Conservation (phyloP, 1,284 basidiomycete genomes). For the Apiotrichum veenhuisii region DNA sequence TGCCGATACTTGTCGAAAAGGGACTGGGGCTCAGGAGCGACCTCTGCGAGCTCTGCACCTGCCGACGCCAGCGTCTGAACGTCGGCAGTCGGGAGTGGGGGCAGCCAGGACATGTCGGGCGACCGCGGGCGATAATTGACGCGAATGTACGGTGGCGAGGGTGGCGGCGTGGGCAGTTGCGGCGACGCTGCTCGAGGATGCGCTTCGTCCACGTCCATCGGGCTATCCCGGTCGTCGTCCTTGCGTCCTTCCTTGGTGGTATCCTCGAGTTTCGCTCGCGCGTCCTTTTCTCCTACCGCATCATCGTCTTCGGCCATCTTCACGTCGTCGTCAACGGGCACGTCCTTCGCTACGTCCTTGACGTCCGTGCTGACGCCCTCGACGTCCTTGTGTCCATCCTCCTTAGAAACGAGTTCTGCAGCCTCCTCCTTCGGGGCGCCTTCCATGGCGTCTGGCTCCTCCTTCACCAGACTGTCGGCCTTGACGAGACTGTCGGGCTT, state of each 20-base stretch:
- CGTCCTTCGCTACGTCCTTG: background rate
- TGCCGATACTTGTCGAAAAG: constrained; percentile 37
- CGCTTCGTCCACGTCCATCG: background rate
- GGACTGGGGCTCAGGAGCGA: constrained; percentile 23
- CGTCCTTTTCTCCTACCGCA: background rate
- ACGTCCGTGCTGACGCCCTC: background rate
- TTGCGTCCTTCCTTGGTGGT: background rate
- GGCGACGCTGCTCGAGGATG: background rate
- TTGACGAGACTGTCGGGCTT: background rate
- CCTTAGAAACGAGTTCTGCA: background rate
- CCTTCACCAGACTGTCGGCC: background rate
- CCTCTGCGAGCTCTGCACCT: background rate
- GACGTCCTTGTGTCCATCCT: background rate
- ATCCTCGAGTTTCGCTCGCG: background rate
- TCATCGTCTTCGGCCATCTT: background rate
- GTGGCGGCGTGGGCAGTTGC: background rate
- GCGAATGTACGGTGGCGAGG: background rate
- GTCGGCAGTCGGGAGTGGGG: constrained; percentile 29
- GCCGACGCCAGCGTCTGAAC: constrained; percentile 1
- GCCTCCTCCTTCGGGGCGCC: background rate
- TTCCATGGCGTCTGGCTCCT: background rate
- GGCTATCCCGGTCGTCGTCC: constrained; percentile 6
- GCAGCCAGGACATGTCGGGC: constrained; percentile 34
- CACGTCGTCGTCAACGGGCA: background rate
- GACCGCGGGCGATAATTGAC: constrained; percentile 15